Evolutionary conservation across 202 grass and related monocot species (phyloP), one percentile per base, ranked within the genome.

Genomic region (Brachypodium distachyon): DNA sequence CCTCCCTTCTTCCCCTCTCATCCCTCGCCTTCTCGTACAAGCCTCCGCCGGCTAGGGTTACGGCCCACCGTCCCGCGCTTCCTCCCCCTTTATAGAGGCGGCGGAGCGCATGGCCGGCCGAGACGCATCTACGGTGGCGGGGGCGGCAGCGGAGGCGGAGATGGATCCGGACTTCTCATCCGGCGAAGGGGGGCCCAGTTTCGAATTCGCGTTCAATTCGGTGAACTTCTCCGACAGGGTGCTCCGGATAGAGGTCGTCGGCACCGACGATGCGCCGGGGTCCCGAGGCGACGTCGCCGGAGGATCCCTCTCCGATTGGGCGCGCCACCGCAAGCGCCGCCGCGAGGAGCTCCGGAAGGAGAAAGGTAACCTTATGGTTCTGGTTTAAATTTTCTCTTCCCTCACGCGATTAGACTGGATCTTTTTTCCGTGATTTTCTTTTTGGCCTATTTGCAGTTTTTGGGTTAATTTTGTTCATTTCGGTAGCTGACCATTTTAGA

Each of bases 151-250:
- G 68, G 88, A 19, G 19, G 37, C 41, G 52, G 56, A 12, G 77
- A 97, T 97, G 91, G 94, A 93, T 69, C 91, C 86, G 41, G 94
- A 88, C 81, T 91, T 87, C 75, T 67, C 88, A 25, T 48, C 79
- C 62, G 65, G 81, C 28, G 62, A 54, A 71, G 84, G 88, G 39
- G 87, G 82, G 3, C 90, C 79, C 22, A 97, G 74, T 67, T 97
- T 94, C 28, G 94, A 97, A 67, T 97, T 97, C 87, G 91, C 91
- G 38, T 97, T 97, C 84, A 97, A 97, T 78, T 89, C 85, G 67
- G 89, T 87, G 55, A 97, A 97, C 79, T 97, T 97, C 86, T 97
- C 94, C 21, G 94, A 97, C 76, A 76, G 94, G 49, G 90, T 92
- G 34, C 79, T 97, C 40, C 84, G 86, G 81, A 97, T 97, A 87